Conservation (phyloP, 306 rosid genomes). For the Spatholobus suberectus region DNA sequence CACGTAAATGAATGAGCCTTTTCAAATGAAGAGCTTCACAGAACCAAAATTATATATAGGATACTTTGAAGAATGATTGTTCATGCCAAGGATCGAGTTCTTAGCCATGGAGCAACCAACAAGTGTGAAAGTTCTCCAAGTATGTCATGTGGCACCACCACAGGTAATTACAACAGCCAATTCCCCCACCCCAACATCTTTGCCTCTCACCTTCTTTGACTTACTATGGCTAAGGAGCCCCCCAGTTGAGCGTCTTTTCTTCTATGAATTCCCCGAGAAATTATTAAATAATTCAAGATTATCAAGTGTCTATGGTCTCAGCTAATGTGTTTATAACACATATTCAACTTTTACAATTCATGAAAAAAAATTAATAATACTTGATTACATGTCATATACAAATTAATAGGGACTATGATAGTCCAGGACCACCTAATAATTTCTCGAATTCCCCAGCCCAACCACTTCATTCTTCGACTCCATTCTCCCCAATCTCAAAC, state of each 20-base stretch:
- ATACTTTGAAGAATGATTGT: neutral
- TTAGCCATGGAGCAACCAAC: neutral
- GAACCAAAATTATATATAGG: too few relatives aligned
- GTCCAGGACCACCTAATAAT: too few relatives aligned
- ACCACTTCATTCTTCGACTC: constrained; percentile 26
- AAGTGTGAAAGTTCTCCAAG: neutral
- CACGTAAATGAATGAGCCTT: too few relatives aligned
- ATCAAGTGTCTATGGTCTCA: too few relatives aligned
- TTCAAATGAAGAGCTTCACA: too few relatives aligned
- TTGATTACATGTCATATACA: too few relatives aligned
- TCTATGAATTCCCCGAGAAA: constrained; percentile 22
- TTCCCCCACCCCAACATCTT: neutral
- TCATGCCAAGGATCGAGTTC: neutral
- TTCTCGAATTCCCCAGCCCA: neutral
- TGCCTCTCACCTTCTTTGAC: constrained; percentile 48
- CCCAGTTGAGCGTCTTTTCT: constrained; percentile 38
- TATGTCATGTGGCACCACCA: neutral
- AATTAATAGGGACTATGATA: too few relatives aligned
- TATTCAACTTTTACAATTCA: too few relatives aligned
- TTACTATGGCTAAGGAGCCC: constrained; percentile 27
- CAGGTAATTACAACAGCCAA: neutral
- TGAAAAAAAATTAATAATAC: too few relatives aligned
- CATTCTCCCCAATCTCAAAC: constrained; percentile 49
- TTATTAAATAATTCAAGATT: too few relatives aligned
- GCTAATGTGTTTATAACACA: too few relatives aligned